Evolutionary conservation across 768 basidiomycete genomes (phyloP).

Genomic region (Trametes cinnabarina): DNA sequence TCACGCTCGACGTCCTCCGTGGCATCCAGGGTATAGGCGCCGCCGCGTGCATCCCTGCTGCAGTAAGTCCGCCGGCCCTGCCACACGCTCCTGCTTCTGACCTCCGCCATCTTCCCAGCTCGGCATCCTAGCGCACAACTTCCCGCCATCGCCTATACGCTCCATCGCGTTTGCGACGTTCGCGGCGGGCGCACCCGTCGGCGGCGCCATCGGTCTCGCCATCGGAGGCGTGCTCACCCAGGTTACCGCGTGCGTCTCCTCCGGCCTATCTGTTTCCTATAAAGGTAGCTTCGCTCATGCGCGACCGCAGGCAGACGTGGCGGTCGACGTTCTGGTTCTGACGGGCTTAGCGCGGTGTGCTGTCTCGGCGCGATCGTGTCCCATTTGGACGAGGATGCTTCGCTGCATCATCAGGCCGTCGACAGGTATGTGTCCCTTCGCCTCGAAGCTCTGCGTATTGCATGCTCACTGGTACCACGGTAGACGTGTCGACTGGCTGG

Average conservation of each 20-base stretch:
- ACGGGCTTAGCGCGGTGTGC: constrained; percentile 56
- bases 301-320: constrained; percentile 48
- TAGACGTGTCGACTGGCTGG: constrained; percentile 72
- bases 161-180: constrained; percentile 82
- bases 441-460: constrained; percentile 48
- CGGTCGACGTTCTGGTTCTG: constrained; percentile 61
- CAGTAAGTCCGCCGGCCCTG: neutral
- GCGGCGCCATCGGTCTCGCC: constrained; percentile 65
- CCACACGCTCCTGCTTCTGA: neutral
- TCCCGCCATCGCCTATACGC: constrained; percentile 65
- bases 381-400: constrained; percentile 59
- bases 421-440: constrained; percentile 44
- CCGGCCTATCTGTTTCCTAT: neutral
- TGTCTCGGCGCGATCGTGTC: constrained; percentile 51
- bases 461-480: constrained; percentile 46
- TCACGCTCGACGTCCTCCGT: constrained; percentile 67
- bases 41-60: constrained; percentile 59
- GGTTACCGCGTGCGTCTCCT: constrained; percentile 35
- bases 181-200: constrained; percentile 81
- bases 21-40: constrained; percentile 80
- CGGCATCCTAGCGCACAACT: constrained; percentile 79
- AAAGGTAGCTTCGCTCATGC: neutral
- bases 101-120: constrained; percentile 30
- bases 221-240: constrained; percentile 75
- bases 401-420: constrained; percentile 26